Conservation (phyloP, 352 stramenopile genomes). For the Phytophthora pinifolia region DNA sequence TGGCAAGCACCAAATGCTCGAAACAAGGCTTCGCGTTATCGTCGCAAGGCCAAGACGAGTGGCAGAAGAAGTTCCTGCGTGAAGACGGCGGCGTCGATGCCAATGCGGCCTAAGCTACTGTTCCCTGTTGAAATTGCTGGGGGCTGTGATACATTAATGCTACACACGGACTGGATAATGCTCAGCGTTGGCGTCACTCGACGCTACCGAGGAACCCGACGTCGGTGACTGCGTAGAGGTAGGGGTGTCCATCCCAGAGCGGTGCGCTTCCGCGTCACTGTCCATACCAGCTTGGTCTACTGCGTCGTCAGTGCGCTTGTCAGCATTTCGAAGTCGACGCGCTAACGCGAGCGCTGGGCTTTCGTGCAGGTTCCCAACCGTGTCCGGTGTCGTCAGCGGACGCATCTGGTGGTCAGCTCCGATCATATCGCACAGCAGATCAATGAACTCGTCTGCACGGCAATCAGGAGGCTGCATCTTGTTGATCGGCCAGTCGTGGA, state of each 20-base stretch:
- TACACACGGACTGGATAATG: slow-evolving; percentile 21
- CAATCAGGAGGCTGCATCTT: slow-evolving; percentile 76
- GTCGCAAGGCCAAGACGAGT: not conserved
- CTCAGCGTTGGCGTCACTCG: slow-evolving; percentile 13
- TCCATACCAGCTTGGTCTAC: slow-evolving; percentile 10
- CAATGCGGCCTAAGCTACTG: slow-evolving; percentile 3
- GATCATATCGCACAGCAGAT: slow-evolving; percentile 72
- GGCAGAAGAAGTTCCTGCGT: slow-evolving; percentile 2
- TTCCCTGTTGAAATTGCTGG: not conserved
- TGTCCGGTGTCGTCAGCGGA: slow-evolving; percentile 23
- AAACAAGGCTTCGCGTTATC: slow-evolving; percentile 47
- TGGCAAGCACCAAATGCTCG: slow-evolving; percentile 57
- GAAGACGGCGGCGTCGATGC: not conserved
- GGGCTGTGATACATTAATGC: slow-evolving; percentile 2
- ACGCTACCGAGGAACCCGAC: slow-evolving; percentile 23
- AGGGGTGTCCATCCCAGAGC: slow-evolving; percentile 22
- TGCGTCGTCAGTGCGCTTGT: slow-evolving; percentile 13
- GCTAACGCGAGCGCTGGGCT: slow-evolving; percentile 23
- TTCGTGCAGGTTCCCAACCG: slow-evolving; percentile 19
- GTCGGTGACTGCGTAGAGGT: slow-evolving; percentile 14
- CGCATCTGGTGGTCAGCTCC: slow-evolving; percentile 56
- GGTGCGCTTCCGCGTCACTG: slow-evolving; percentile 14
- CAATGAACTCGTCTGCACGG: slow-evolving; percentile 67
- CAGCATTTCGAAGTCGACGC: slow-evolving; percentile 15
- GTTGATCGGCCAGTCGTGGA: slow-evolving; percentile 83